Evolutionary conservation across 495 filamentous ascomycete genomes (phyloP), one percentile per base, ranked within the genome.

Genomic region (Lophiotrema nucula): DNA sequence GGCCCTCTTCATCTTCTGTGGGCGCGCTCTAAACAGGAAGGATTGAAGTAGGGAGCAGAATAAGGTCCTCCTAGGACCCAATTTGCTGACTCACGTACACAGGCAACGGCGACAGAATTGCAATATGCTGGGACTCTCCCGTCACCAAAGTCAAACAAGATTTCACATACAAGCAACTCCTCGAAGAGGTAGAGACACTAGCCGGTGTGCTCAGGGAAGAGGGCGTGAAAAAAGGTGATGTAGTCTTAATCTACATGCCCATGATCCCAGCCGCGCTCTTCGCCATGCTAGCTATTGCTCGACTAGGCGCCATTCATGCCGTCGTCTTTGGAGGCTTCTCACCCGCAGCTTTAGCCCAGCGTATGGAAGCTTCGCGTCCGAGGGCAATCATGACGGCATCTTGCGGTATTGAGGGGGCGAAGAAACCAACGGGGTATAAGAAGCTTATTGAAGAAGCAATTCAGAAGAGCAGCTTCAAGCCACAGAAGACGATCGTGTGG

Each of bases 191-290:
- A 3, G 88, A 92, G 70, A 79, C 81, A 13, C 79, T 95, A 53
- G 92, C 92, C 0, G 92, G 85, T 8, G 91, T 93, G 0, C 70
- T 97, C 53, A 74, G 85, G 55, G 87, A 92, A 71, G 85, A 93
- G 65, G 92, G 91, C 0, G 87, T 96, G 6, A 81, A 77, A 65
- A 89, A 83, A 71, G 92, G 92, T 0, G 91, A 96, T 77, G 85
- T 92, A 3, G 90, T 97, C n/a, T 76, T 96, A 44, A 83, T 96
- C 46, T 96, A 96, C 71, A 97, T 96, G 92, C 92, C 92, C 51
- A 96, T 97, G 92, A 90, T 97, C 31, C 92, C 92, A 1, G 87
- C 89, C 3, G 87, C 92, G 6, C 68, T 95, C 16, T 86, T 95
- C 46, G 91, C 88, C 19, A 88, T 90, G 21, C 83, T 96, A 2